Percentiles rank a stretch among this genome's conserved stretches.
Conservation (phyloP, 257 asterid genomes). For the Orobanche coerulescens region DNA sequence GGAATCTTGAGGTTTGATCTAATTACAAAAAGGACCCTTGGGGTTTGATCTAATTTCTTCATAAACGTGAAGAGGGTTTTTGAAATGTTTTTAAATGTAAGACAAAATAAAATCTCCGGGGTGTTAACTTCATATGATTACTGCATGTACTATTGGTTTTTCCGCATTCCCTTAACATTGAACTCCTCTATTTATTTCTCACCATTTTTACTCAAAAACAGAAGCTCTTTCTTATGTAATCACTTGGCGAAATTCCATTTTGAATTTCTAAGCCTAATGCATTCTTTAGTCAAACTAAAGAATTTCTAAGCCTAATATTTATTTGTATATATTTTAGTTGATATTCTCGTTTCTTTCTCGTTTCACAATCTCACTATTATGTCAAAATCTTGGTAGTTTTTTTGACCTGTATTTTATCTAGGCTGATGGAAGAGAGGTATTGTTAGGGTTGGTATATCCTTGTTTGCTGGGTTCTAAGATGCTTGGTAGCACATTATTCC, state of each 20-base stretch:
- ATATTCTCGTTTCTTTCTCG: slow-evolving; percentile 1
- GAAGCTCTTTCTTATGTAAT: too few species aligned
- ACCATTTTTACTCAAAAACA: too few species aligned
- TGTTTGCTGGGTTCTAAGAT: slow-evolving; percentile 84
- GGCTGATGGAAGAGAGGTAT: slow-evolving; percentile 95
- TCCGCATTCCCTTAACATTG: not conserved
- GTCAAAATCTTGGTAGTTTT: slow-evolving; percentile 12
- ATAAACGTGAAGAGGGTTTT: too few species aligned
- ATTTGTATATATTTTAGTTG: not conserved
- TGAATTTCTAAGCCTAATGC: not conserved
- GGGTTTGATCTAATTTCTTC: too few species aligned
- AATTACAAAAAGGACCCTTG: too few species aligned
- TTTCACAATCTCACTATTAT: not conserved
- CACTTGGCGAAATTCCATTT: too few species aligned
- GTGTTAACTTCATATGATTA: not conserved
- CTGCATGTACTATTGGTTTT: not conserved
- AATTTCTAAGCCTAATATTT: not conserved
- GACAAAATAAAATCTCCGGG: too few species aligned
- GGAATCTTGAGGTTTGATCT: too few species aligned
- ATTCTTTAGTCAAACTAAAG: not conserved
- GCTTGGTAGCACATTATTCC: slow-evolving; percentile 86
- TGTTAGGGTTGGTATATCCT: slow-evolving; percentile 78
- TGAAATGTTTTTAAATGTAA: too few species aligned
- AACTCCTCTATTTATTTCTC: not conserved
- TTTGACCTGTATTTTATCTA: slow-evolving; percentile 32